These are phyloP conservation scores for Dipodascus geniculatus DNA, from an alignment of 805 yeast species.

Conservation along the genomic window DNA sequence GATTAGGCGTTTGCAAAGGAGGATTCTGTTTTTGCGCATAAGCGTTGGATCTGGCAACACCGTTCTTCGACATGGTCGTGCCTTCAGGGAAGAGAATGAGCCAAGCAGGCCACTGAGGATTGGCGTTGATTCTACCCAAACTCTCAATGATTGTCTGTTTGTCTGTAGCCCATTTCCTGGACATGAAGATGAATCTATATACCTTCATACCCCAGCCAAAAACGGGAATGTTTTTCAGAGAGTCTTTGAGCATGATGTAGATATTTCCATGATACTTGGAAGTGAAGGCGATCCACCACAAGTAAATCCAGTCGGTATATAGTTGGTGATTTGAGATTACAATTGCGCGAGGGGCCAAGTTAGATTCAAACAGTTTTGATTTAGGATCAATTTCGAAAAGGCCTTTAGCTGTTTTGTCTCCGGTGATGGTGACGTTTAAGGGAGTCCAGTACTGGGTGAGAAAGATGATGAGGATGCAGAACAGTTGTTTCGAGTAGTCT, in stretches of 20 bases:
- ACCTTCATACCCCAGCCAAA: conserved; percentile 79
- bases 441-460: conserved; percentile 23
- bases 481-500: conserved; percentile 24
- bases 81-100: conserved; percentile 88
- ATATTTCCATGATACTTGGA: conserved; percentile 53
- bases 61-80: conserved; percentile 64
- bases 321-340: conserved; percentile 86
- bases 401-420: conserved; percentile 20
- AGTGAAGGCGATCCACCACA: conserved; percentile 79
- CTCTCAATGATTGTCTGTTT: conserved; percentile 43
- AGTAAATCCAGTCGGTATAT: conserved; percentile 83
- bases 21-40: conserved; percentile 40
- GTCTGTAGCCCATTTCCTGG: conserved; percentile 81
- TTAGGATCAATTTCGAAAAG: conserved; percentile 14
- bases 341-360: conserved; percentile 42
- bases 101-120: conserved; percentile 46
- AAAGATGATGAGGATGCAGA: conserved; percentile 20
- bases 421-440: conserved; percentile 17
- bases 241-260: conserved; percentile 66
- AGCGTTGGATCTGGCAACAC: conserved; percentile 42
- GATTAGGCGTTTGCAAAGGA: conserved; percentile 32
- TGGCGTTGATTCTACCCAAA: conserved; percentile 41
- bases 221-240: conserved; percentile 57
- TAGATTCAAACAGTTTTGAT: conserved; percentile 15
- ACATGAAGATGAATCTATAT: conserved; percentile 65